A percentile compares a stretch with the other conserved stretches of the same genome.
These are phyloP conservation scores for Cantharellus cinnabarinus DNA, from an alignment of 768 basidiomycete genomes.

Conservation along the genomic window DNA sequence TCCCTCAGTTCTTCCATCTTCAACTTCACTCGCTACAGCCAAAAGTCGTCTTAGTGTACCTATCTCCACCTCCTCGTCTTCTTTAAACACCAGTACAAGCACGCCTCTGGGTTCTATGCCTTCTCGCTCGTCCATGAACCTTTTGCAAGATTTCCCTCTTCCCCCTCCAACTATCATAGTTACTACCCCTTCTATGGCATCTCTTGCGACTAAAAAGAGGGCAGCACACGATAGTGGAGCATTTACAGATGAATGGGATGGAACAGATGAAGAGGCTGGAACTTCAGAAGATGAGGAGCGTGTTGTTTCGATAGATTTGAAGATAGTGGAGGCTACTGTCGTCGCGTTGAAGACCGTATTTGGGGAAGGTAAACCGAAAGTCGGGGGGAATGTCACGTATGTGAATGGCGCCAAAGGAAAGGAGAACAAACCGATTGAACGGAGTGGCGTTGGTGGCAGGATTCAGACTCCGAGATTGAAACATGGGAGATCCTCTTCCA, in stretches of 20 bases:
- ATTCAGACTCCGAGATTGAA: not conserved
- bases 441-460: not conserved
- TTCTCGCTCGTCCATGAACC: not conserved
- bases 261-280: not conserved
- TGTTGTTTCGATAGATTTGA: not conserved
- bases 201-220: not conserved
- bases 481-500: not conserved
- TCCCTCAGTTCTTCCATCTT: not conserved
- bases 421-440: not conserved
- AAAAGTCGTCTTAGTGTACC: not conserved
- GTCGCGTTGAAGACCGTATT: not conserved
- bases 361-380: not conserved
- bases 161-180: not conserved
- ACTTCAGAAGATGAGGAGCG: not conserved
- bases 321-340: not conserved
- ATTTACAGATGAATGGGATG: not conserved
- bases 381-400: not conserved
- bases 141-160: not conserved
- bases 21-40: not conserved
- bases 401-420: not conserved
- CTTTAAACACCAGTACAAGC: not conserved
- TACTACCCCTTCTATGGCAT: not conserved
- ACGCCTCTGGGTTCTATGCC: not conserved
- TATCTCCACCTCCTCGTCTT: not conserved
- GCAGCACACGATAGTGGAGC: not conserved